A percentile compares a stretch with the other conserved stretches of the same genome.
These are phyloP conservation scores for Phytophthora cajani DNA, from an alignment of 352 stramenopile genomes.

Conservation along the genomic window DNA sequence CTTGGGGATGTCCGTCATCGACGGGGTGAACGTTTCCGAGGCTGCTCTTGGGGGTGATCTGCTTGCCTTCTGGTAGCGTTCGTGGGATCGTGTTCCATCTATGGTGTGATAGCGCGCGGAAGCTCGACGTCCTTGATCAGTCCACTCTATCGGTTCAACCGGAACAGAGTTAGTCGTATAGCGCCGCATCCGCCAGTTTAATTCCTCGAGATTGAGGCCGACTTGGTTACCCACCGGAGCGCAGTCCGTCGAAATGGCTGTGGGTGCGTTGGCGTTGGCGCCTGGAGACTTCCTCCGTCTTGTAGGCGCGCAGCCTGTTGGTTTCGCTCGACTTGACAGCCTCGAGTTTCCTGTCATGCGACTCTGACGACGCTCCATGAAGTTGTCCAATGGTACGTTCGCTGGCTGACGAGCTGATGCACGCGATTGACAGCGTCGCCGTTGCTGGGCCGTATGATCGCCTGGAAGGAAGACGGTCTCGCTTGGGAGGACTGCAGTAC, in stretches of 20 bases:
- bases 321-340: slow-evolving; percentile 29
- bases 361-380: slow-evolving; percentile 27
- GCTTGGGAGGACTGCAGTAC: slow-evolving; percentile 28
- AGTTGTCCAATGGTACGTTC: slow-evolving; percentile 13
- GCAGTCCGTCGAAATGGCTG: slow-evolving; percentile 17
- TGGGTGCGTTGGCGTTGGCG: slow-evolving; percentile 1
- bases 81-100: slow-evolving; percentile 23
- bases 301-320: slow-evolving; percentile 19
- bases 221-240: slow-evolving; percentile 34
- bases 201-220: slow-evolving; percentile 38
- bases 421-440: slow-evolving; percentile 30
- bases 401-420: slow-evolving; percentile 13
- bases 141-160: slow-evolving; percentile 29
- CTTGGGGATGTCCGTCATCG: slow-evolving; percentile 10
- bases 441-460: slow-evolving; percentile 25
- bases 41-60: slow-evolving; percentile 2
- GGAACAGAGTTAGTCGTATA: slow-evolving; percentile 43
- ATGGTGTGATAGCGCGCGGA: slow-evolving; percentile 20
- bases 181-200: slow-evolving; percentile 45
- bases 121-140: slow-evolving; percentile 17
- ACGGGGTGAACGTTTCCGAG: slow-evolving; percentile 7
- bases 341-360: slow-evolving; percentile 35
- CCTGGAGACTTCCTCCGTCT: slow-evolving; percentile 15
- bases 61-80: slow-evolving; percentile 11
- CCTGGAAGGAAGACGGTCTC: slow-evolving; percentile 35